Evolutionary conservation across 345 rosid species (phyloP).

Genomic region (Salix exigua): DNA sequence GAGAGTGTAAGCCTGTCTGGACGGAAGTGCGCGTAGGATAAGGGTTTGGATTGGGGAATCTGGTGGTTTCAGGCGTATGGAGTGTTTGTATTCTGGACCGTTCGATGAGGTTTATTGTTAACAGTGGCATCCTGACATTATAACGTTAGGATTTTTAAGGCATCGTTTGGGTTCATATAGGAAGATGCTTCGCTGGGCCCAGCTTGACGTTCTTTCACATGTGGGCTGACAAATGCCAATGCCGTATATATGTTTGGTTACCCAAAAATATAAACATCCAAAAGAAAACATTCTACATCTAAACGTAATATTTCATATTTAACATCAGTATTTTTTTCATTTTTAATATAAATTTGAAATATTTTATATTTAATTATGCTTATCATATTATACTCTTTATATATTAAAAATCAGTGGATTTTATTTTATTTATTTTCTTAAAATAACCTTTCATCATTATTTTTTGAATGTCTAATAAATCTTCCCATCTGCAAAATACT

Average conservation of each 20-base stretch:
- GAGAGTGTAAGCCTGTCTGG: neutral
- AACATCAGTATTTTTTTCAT: neutral
- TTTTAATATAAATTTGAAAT: neutral
- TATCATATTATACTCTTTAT: neutral
- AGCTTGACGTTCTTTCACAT: neutral
- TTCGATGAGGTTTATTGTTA: neutral
- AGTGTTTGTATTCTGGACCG: constrained; percentile 1
- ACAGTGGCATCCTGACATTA: neutral
- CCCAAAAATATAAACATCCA: neutral
- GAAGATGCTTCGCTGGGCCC: neutral
- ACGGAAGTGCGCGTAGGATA: constrained; percentile 18
- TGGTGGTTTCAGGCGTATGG: neutral
- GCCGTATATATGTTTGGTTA: neutral
- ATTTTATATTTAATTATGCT: neutral
- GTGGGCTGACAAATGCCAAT: neutral
- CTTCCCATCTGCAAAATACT: neutral
- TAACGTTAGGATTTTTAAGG: neutral
- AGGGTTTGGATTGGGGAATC: constrained; percentile 12
- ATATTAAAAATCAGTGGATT: neutral
- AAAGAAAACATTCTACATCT: neutral
- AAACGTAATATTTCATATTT: neutral
- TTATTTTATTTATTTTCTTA: neutral
- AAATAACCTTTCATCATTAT: too few relatives aligned
- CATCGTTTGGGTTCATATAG: neutral
- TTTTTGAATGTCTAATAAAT: too few relatives aligned